Base-by-base conservation (phyloP, 768 basidiomycete species). In the Mycena galericulata region DNA sequence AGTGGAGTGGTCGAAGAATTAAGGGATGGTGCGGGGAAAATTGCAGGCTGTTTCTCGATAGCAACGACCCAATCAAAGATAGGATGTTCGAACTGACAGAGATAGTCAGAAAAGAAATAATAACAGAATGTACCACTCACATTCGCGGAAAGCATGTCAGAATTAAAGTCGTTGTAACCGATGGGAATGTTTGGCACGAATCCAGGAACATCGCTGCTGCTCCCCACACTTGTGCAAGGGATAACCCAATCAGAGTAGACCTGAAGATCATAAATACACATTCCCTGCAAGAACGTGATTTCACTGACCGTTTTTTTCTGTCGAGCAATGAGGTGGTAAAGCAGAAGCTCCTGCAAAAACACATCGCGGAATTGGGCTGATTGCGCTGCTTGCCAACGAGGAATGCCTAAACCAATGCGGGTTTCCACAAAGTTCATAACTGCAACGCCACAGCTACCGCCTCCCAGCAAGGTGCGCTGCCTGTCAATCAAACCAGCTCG, bases 191-290 rank as follows among this genome's bases (percentile, higher is more conserved):
- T n/a, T n/a, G 18, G 36, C 8, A 22, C 29, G 8, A 45, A 32
- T 0, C n/a, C 27, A 6, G 51, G 22, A 6, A 27, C 11, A 14
- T 62, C 50, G 14, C 61, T 40, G 11, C 32, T 62, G 15, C n/a
- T 18, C 6, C n/a, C n/a, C n/a, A n/a, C 22, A 5, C 30, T 27
- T 2, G 38, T n/a, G 45, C 61, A 62, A 2, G 61, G 51, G 0
- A 18, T 34, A 10, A 62, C 51, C 61, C 61, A 62, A 18, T 62
- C 27, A 20, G 29, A n/a, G n/a, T n/a, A n/a, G n/a, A n/a, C n/a
- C n/a, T 18, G 7, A 41, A 18, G 43, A 32, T n/a, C n/a, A 8
- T 18, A 20, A n/a, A 34, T 14, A 34, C 1, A 9, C 12, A 9
- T 4, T n/a, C 17, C 26, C 6, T 5, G 4, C 14, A 29, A 30